Evolutionary conservation across 2,329 filamentous ascomycete species (phyloP).

Genomic region (Pseudocercospora musae): DNA sequence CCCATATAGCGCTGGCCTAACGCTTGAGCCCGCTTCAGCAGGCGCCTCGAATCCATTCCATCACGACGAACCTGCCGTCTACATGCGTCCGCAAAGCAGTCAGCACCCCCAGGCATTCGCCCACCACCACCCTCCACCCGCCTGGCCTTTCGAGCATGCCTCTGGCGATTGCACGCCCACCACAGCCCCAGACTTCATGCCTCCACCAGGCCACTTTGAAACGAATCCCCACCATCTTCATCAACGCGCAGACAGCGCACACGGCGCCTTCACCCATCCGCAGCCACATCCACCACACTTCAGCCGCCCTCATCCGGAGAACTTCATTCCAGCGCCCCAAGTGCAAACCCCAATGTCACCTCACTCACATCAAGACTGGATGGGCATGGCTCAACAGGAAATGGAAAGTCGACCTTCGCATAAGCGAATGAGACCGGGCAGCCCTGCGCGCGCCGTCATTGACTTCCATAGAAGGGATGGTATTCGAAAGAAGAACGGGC

Average conservation of each 20-base stretch:
- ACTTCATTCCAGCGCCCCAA: constrained; percentile 50
- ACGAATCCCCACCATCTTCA: constrained; percentile 22
- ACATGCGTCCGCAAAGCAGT: constrained; percentile 20
- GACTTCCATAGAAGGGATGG: constrained; percentile 67
- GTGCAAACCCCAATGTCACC: constrained; percentile 58
- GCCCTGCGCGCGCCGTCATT: constrained; percentile 52
- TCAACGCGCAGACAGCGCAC: constrained; percentile 27
- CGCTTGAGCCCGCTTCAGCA: constrained; percentile 23
- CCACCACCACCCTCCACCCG: constrained; percentile 48
- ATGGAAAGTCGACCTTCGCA: constrained; percentile 46
- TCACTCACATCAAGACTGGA: constrained; percentile 59
- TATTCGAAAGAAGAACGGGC: constrained; percentile 97
- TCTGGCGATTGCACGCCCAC: constrained; percentile 73
- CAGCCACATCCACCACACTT: constrained; percentile 41
- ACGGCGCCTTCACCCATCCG: constrained; percentile 40
- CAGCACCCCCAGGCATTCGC: constrained; percentile 60
- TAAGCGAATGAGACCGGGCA: constrained; percentile 63
- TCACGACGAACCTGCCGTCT: constrained; percentile 27
- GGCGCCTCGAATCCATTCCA: constrained; percentile 20
- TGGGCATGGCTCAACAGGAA: constrained; percentile 51
- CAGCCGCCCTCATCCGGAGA: constrained; percentile 38
- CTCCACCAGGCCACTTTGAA: constrained; percentile 36
- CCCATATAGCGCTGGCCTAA: constrained; percentile 22
- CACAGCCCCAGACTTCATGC: constrained; percentile 64
- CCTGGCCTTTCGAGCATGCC: constrained; percentile 61